Base-by-base conservation (phyloP, 148 eudicot species). In the Spergularia marina region DNA sequence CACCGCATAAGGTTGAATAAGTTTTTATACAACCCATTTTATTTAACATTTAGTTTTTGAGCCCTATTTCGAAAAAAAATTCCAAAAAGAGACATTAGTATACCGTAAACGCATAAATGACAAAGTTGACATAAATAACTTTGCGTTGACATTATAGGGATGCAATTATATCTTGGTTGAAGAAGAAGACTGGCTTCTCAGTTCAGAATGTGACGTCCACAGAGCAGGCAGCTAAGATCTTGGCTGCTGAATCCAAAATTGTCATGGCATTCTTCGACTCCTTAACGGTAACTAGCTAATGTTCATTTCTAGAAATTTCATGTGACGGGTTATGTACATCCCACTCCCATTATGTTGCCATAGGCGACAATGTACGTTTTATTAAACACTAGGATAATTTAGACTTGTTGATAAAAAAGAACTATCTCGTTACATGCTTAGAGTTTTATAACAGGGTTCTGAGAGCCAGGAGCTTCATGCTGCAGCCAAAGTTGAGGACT, bases 121-220 rank as follows among this genome's bases (percentile, higher is more conserved):
- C 25, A 23, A 23, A 23, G 44, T 41, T 41, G 10, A 9, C 1
- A 44, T 44, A 44, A n/a, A 34, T 76, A 4, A 12, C 25, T 44
- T 13, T 34, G 1, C 2, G 1, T 63, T 54, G 14, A 12, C 17
- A 53, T 56, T 55, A 65, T 75, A 93, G 98, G 81, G 91, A 89
- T 57, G 90, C 81, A 16, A 93, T 93, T 53, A 86, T 93, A 62
- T 63, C 85, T 4, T 93, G 98, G 98, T 58, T 89, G 72, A 93
- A 84, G 82, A 93, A 91, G 87, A 93, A 91, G 84, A 88, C 82
- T 4, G 93, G 93, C 0, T 82, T 89, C 3, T 86, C 85, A 34
- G 79, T 93, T n/a, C 64, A 82, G 60, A 93, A 89, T 72, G 54
- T 93, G 47, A 86, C 91, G 49, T 82, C 84, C 12, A 66, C 71